phyloP scores from a whole-genome alignment of 495 filamentous ascomycete species.

The Annulohypoxylon maeteangense region DNA sequence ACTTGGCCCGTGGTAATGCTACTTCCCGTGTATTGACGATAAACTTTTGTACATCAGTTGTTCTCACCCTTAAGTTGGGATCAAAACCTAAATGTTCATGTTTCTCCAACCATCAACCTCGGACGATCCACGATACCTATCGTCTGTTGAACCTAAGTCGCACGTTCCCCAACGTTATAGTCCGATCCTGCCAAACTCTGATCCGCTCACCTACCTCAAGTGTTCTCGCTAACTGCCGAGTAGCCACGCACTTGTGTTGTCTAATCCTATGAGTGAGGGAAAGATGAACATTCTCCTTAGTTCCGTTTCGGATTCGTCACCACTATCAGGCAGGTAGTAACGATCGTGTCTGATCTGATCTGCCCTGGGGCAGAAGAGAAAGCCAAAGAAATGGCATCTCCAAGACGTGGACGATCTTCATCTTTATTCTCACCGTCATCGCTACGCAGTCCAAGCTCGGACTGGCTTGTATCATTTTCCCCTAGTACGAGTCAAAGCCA shows the following conservation, averaged over 20 bases:
- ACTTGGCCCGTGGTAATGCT: not conserved
- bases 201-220: slow-evolving; percentile 2
- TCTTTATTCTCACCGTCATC: slow-evolving; percentile 32
- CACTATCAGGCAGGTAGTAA: slow-evolving; percentile 17
- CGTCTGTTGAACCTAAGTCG: slow-evolving; percentile 30
- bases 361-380: not conserved
- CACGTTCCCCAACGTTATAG: slow-evolving; percentile 27
- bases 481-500: slow-evolving; percentile 20
- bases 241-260: not conserved
- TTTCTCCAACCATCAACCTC: slow-evolving; percentile 14
- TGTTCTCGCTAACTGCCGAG: not conserved
- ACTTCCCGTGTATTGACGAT: slow-evolving; percentile 8
- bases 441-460: slow-evolving; percentile 18
- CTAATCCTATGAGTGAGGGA: slow-evolving; percentile 10
- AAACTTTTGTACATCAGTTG: slow-evolving; percentile 5
- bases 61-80: slow-evolving; percentile 13
- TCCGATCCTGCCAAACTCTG: slow-evolving; percentile 32
- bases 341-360: slow-evolving; percentile 7
- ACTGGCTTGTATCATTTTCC: slow-evolving; percentile 29
- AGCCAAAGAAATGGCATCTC: slow-evolving; percentile 14
- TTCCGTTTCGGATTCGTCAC: slow-evolving; percentile 24
- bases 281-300: slow-evolving; percentile 20
- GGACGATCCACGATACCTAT: slow-evolving; percentile 17
- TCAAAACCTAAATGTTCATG: slow-evolving; percentile 31
- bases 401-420: slow-evolving; percentile 29